Evolutionary conservation across 2,329 filamentous ascomycete genomes (phyloP), one percentile per base, ranked within the genome.

Genomic region (Bretziella fagacearum): DNA sequence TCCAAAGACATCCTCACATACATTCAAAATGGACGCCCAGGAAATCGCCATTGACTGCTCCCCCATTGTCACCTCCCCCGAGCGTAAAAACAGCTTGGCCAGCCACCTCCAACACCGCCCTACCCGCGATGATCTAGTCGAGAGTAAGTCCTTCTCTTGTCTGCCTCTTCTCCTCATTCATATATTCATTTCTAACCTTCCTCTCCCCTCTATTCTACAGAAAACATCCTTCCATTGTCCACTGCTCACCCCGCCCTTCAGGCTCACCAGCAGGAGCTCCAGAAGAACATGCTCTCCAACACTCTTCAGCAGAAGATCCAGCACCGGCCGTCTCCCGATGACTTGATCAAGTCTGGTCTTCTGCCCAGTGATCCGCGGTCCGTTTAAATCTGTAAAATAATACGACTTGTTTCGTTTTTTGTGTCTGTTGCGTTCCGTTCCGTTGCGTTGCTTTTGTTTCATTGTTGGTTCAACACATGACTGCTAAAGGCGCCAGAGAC

Each of bases 221-320:
- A 79, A 55, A 93, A 94, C 63, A 94, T 95, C 60, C 77, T 95
- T 22, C 83, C 84, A 22, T 76, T 78, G 48, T 81, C 81, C 26
- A 80, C 63, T 44, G 84, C 81, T 15, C 85, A 86, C 0, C 86
- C 87, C 0, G 73, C 80, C 2, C 68, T 95, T 46, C 78, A 81
- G 58, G 84, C 80, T 48, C 77, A 85, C 52, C 85, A 91, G 62
- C 77, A 95, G 35, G 77, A 86, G 62, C 77, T 95, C 33, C 76
- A 86, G 62, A 85, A 79, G 60, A 80, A 85, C 62, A 94, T 95
- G 86, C 75, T 81, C 11, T 81, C 78, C 51, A 84, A 94, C 61
- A 81, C 73, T 47, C 70, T 95, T 52, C 91, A 93, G 62, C 85
- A 93, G 58, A 87, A 87, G 62, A 77, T 95, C 52, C 74, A 81